A percentile compares a stretch with the other conserved stretches of the same genome.
These are phyloP conservation scores for Metroxylon sagu DNA, from an alignment of 176 grass and related monocot genomes.

Conservation along the genomic window DNA sequence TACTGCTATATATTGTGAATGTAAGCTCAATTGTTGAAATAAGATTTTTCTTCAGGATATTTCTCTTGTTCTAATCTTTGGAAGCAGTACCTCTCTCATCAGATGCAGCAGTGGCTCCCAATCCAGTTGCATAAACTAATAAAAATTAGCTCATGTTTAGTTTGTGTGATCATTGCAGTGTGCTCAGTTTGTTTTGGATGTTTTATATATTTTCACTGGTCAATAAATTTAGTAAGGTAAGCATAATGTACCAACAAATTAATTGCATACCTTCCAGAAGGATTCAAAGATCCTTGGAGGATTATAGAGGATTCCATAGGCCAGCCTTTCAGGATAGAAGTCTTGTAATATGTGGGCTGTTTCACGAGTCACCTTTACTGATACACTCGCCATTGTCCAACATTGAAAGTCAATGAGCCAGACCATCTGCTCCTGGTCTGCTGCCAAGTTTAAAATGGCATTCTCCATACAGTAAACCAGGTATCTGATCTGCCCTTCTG, in stretches of 20 bases:
- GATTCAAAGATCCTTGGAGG: conserved; percentile 81
- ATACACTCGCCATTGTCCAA: conserved; percentile 58
- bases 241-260: background rate
- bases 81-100: no score
- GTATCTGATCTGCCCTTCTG: conserved; percentile 66
- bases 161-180: no score
- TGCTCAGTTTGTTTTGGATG: no score
- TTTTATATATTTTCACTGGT: no score
- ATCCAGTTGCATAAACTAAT: no score
- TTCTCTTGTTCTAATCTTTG: no score
- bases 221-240: no score
- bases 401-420: conserved; percentile 70
- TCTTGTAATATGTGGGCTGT: conserved; percentile 60
- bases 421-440: conserved; percentile 70
- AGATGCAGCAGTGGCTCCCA: no score
- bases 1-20: no score
- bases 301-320: conserved; percentile 64
- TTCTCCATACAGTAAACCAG: conserved; percentile 74
- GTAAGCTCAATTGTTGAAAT: no score
- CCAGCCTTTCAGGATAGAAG: conserved; percentile 77
- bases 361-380: conserved; percentile 58
- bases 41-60: no score
- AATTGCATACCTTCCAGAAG: conserved; percentile 55
- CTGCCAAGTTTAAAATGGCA: conserved; percentile 49
- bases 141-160: no score